Conservation (phyloP, 2,329 filamentous ascomycete species). For the Karstenula rhodostoma region DNA sequence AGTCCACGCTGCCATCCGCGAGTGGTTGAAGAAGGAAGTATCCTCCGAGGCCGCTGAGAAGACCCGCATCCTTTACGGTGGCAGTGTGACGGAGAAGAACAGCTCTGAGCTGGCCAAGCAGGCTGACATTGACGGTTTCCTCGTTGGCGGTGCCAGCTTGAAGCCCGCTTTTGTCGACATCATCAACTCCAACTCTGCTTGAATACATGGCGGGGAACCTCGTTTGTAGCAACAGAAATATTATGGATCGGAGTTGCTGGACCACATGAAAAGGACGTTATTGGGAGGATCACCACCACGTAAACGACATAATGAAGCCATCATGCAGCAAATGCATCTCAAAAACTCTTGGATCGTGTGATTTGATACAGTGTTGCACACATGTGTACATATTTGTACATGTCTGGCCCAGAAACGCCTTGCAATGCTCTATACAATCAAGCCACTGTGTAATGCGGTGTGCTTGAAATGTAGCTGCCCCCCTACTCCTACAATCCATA, state of each 20-base stretch:
- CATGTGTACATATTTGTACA: conserved; percentile 32
- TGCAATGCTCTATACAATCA: conserved; percentile 21
- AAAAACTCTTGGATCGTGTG: not conserved
- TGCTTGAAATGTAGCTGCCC: not conserved
- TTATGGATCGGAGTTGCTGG: not conserved
- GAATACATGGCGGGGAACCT: conserved; percentile 46
- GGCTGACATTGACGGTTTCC: conserved; percentile 95
- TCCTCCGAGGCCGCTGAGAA: conserved; percentile 81
- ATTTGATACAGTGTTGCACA: conserved; percentile 33
- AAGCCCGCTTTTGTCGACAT: conserved; percentile 90
- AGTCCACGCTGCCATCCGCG: conserved; percentile 78
- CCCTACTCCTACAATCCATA: not conserved
- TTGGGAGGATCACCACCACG: not conserved
- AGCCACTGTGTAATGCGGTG: not conserved
- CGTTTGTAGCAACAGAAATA: conserved; percentile 43
- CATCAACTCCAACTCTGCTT: conserved; percentile 65
- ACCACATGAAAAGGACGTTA: not conserved
- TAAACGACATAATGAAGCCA: conserved; percentile 8
- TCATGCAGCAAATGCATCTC: not conserved
- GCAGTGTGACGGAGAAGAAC: conserved; percentile 98
- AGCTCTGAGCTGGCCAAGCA: conserved; percentile 91
- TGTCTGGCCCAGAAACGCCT: conserved; percentile 28
- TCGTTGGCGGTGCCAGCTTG: conserved; percentile 93
- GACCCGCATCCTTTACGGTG: conserved; percentile 95
- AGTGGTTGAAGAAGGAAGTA: conserved; percentile 79